A percentile compares a stretch with the other conserved stretches of the same genome.
phyloP scores from a whole-genome alignment of 2,329 filamentous ascomycete genomes.

The Thyridium curvatum region DNA sequence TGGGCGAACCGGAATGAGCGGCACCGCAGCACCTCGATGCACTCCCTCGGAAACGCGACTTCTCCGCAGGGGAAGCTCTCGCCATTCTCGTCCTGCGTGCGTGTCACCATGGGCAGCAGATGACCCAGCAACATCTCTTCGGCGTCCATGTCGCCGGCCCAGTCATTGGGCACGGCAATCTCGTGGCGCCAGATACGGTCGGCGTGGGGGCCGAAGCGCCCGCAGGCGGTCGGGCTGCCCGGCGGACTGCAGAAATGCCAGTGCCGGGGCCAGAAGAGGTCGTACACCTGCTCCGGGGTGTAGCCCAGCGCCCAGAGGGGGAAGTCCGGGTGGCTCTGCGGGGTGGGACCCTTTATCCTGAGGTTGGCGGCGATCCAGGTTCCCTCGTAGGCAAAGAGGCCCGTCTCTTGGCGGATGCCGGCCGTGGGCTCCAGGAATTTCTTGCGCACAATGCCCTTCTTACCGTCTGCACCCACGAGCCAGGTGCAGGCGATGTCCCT shows the following conservation, averaged over 20 bases:
- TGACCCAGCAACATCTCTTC: slow-evolving; percentile 7
- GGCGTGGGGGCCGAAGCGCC: slow-evolving; percentile 31
- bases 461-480: slow-evolving; percentile 39
- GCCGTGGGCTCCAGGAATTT: slow-evolving; percentile 32
- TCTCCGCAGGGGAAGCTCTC: too few relatives aligned
- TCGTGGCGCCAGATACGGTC: slow-evolving; percentile 37
- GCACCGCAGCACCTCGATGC: slow-evolving; percentile 37
- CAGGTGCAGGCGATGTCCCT: background rate
- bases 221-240: slow-evolving; percentile 32
- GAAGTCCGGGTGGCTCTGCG: slow-evolving; percentile 38
- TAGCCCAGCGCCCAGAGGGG: slow-evolving; percentile 40
- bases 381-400: slow-evolving; percentile 24
- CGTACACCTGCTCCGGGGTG: slow-evolving; percentile 37
- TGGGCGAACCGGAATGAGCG: slow-evolving; percentile 38
- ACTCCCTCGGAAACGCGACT: slow-evolving; percentile 31
- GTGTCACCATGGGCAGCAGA: too few relatives aligned
- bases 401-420: slow-evolving; percentile 28
- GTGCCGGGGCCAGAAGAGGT: slow-evolving; percentile 36
- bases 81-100: too few relatives aligned
- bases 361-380: slow-evolving; percentile 43
- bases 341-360: slow-evolving; percentile 33
- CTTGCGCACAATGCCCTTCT: slow-evolving; percentile 37
- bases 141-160: slow-evolving; percentile 17
- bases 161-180: slow-evolving; percentile 15
- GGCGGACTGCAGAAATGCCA: slow-evolving; percentile 39